Percentiles rank a stretch among this genome's conserved stretches.
These are phyloP conservation scores for Neonectria faginata DNA, from an alignment of 2,329 filamentous ascomycete genomes.

Conservation along the genomic window DNA sequence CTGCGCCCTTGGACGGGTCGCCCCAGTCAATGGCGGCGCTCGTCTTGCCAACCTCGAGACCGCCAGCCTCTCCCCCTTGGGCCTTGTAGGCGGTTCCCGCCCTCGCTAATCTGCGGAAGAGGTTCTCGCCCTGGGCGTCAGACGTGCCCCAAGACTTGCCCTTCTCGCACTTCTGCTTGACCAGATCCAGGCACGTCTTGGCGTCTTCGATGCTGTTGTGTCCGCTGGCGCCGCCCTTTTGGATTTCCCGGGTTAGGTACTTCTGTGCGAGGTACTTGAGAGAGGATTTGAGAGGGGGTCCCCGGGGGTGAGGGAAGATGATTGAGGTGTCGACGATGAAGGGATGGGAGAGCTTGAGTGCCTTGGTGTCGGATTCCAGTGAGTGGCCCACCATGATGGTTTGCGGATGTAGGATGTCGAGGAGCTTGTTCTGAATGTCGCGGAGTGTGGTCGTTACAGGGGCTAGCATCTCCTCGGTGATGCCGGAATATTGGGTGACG, in stretches of 20 bases:
- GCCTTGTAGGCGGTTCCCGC: constrained; percentile 72
- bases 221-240: constrained; percentile 79
- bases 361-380: constrained; percentile 84
- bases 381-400: constrained; percentile 85
- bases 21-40: constrained; percentile 92
- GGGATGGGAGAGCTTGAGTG: constrained; percentile 87
- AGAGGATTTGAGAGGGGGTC: constrained; percentile 88
- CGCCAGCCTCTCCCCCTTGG: constrained; percentile 68
- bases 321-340: constrained; percentile 94
- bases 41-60: constrained; percentile 67
- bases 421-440: constrained; percentile 84
- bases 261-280: constrained; percentile 91
- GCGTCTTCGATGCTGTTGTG: constrained; percentile 96
- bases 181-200: constrained; percentile 87
- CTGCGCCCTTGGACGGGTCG: constrained; percentile 72
- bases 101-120: constrained; percentile 84
- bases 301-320: constrained; percentile 89
- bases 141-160: constrained; percentile 86
- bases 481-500: constrained; percentile 90
- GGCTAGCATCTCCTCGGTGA: constrained; percentile 86
- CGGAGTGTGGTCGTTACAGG: constrained; percentile 83
- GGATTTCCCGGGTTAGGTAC: constrained; percentile 87
- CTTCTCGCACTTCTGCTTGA: constrained; percentile 96
- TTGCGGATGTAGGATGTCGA: constrained; percentile 76
- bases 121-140: constrained; percentile 83